A percentile compares a stretch with the other conserved stretches of the same genome.
Conservation (phyloP, 1,139 yeast genomes). For the Geotrichum bryndzae region DNA sequence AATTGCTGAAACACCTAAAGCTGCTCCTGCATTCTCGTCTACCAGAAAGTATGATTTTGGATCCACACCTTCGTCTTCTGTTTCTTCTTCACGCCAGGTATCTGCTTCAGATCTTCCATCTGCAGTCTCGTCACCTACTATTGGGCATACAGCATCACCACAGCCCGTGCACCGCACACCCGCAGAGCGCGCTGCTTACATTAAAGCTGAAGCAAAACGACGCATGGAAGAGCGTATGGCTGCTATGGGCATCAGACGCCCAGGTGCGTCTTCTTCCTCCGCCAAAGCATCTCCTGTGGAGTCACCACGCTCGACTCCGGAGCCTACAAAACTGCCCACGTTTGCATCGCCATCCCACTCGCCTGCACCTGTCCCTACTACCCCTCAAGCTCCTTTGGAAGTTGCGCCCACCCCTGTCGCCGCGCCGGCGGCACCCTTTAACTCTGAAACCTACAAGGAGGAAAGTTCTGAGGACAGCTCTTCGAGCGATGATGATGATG, state of each 20-base stretch:
- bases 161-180: constrained; percentile 30
- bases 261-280: constrained; percentile 24
- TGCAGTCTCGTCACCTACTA: constrained; percentile 6
- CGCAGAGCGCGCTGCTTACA: constrained; percentile 73
- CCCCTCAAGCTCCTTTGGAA: neutral
- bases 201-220: constrained; percentile 86
- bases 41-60: neutral
- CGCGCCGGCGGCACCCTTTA: neutral
- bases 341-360: constrained; percentile 8
- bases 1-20: neutral
- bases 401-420: constrained; percentile 5
- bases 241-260: constrained; percentile 65
- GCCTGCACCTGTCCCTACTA: constrained; percentile 9
- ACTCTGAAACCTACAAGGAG: neutral
- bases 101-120: constrained; percentile 6
- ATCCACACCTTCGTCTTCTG: constrained; percentile 4
- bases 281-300: constrained; percentile 29
- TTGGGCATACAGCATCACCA: constrained; percentile 20
- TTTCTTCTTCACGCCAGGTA: neutral
- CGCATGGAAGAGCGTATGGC: constrained; percentile 88
- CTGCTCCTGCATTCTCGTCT: constrained; percentile 5
- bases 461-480: constrained; percentile 31
- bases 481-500: constrained; percentile 33
- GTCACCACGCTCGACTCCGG: constrained; percentile 13
- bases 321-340: constrained; percentile 2